Evolutionary conservation across 192 early-diverging fungal genomes (phyloP), one percentile per base, ranked within the genome.

Genomic region (Cladochytrium replicatum): DNA sequence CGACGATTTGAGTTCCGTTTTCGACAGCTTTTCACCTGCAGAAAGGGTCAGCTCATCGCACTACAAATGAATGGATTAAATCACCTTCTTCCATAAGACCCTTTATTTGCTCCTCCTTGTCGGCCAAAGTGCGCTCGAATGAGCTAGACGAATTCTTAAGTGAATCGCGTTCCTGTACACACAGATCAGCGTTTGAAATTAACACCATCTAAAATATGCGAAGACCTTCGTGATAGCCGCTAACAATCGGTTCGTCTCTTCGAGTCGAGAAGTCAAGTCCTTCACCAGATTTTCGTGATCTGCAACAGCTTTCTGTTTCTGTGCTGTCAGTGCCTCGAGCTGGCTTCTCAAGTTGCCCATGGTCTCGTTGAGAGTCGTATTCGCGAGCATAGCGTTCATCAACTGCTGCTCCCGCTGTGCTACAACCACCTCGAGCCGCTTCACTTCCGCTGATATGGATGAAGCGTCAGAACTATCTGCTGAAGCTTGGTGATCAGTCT

Each of bases 11-110:
- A 89, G 67, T 53, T 89, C 87, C 32, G 75, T 77, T 46, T 87
- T 82, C 4, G 87, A 87, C 44, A 87, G 72, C 38, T 77, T 64
- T 51, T 89, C 86, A 11, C 88, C 86, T 74, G 49, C 15, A n/a
- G 17, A 41, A 4, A 4, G 23, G 23, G 4, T 21, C 40, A 41
- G 13, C 4, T 22, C 15, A n/a, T n/a, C n/a, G n/a, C n/a, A n/a
- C n/a, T n/a, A 11, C 7, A 42, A 15, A n/a, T n/a, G 29, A 24
- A 7, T n/a, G 40, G 25, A 6, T 37, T 11, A 30, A 15, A 13
- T 19, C 32, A 65, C 63, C 68, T 63, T 71, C 68, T 32, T 38
- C 26, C 52, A 65, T 45, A 0, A 71, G 43, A 29, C 32, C 49
- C 46, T 46, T 48, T 30, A 66, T 52, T 26, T 55, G 41, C 41